Evolutionary conservation across 2,329 filamentous ascomycete species (phyloP).

Genomic region (Truncatella angustata): DNA sequence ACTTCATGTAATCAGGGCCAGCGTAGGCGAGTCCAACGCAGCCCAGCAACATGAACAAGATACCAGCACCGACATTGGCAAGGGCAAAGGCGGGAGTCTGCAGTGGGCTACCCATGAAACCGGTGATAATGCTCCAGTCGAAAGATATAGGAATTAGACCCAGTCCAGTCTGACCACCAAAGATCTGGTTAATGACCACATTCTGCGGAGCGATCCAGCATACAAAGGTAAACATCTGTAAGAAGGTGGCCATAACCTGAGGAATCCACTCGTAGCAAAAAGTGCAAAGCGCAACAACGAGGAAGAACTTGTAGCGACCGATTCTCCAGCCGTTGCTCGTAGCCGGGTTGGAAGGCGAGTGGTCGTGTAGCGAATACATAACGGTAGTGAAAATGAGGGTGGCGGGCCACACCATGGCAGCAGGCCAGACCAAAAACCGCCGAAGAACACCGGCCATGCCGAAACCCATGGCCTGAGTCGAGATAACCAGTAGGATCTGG

Average conservation of each 20-base stretch:
- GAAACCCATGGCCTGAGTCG: conserved; percentile 62
- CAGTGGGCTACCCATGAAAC: conserved; percentile 48
- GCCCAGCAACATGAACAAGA: conserved; percentile 48
- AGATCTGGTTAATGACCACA: conserved; percentile 60
- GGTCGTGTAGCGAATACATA: conserved; percentile 65
- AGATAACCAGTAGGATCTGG: conserved; percentile 58
- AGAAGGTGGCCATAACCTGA: conserved; percentile 60
- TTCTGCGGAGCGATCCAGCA: conserved; percentile 62
- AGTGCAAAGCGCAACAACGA: conserved; percentile 46
- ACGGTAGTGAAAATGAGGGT: conserved; percentile 59
- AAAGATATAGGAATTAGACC: conserved; percentile 62
- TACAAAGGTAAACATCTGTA: conserved; percentile 60
- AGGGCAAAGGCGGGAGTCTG: conserved; percentile 55
- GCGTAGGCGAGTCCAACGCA: conserved; percentile 43
- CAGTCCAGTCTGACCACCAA: conserved; percentile 56
- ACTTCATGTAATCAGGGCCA: conserved; percentile 42
- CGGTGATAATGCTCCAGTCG: conserved; percentile 47
- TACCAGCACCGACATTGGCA: conserved; percentile 51
- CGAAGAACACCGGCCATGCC: conserved; percentile 59
- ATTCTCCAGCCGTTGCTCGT: conserved; percentile 57
- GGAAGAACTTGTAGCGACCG: conserved; percentile 56
- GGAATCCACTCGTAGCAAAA: conserved; percentile 64
- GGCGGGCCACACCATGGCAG: conserved; percentile 64
- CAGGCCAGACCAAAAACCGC: conserved; percentile 59
- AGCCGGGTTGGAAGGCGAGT: conserved; percentile 48